A percentile compares a stretch with the other conserved stretches of the same genome.
These are phyloP conservation scores for Solanum commersonii DNA, from an alignment of 257 asterid species.

Conservation along the genomic window DNA sequence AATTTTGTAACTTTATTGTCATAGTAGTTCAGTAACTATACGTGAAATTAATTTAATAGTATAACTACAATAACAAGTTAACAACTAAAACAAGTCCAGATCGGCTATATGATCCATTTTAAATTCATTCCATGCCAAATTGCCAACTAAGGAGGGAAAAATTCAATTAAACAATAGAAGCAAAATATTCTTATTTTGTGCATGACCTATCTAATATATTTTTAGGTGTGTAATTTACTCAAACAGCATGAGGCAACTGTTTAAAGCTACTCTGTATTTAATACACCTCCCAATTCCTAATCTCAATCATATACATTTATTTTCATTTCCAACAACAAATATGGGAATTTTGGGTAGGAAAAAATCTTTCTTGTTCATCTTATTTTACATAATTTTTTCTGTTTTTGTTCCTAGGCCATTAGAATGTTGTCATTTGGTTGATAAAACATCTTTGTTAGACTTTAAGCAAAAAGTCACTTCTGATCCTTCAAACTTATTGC, in stretches of 20 bases:
- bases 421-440: slow-evolving; percentile 39
- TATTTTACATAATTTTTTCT: slow-evolving; percentile 4
- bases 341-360: slow-evolving; percentile 16
- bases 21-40: neutral
- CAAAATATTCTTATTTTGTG: neutral
- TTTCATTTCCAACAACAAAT: neutral
- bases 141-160: neutral
- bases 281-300: neutral
- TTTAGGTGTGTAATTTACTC: neutral
- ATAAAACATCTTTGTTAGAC: slow-evolving; percentile 38
- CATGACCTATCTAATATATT: neutral
- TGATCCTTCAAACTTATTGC: slow-evolving; percentile 39
- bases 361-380: slow-evolving; percentile 13
- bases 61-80: too few species aligned
- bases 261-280: neutral
- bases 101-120: neutral
- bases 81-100: neutral
- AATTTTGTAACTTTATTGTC: neutral
- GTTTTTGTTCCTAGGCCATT: neutral
- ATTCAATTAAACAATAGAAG: neutral
- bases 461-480: slow-evolving; percentile 37
- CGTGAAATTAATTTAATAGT: neutral
- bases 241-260: neutral
- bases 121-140: neutral
- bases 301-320: neutral